These are phyloP conservation scores for Podospora pseudocomata DNA, from an alignment of 495 filamentous ascomycete genomes.

Conservation along the genomic window DNA sequence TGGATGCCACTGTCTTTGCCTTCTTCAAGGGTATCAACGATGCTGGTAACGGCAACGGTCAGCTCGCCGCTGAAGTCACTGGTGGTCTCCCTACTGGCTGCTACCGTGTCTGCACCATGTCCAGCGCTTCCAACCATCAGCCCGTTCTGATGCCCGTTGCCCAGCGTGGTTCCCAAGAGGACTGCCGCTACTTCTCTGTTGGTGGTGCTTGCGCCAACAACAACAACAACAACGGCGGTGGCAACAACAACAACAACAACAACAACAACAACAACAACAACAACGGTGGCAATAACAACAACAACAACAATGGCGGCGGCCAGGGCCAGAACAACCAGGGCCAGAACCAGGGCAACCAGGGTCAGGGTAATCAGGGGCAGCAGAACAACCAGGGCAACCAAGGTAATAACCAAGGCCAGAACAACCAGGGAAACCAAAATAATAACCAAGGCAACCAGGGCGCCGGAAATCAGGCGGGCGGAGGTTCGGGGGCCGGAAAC, in stretches of 20 bases:
- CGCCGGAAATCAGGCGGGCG: constrained; percentile 1
- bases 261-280: constrained; percentile 23
- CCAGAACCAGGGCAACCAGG: constrained; percentile 26
- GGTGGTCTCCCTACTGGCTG: constrained; percentile 63
- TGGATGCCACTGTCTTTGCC: constrained; percentile 56
- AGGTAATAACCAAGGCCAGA: constrained; percentile 7
- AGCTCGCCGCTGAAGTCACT: constrained; percentile 51
- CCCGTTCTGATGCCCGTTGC: constrained; percentile 75
- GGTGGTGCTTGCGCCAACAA: constrained; percentile 29
- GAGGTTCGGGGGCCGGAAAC: constrained; percentile 9
- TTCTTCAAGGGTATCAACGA: constrained; percentile 82
- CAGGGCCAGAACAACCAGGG: constrained; percentile 15
- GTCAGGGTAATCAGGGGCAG: constrained; percentile 9
- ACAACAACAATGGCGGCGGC: constrained; percentile 6
- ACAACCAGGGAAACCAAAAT: constrained; percentile 15
- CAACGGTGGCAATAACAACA: constrained; percentile 25
- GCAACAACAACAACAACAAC: constrained; percentile 24
- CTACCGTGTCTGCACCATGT: constrained; percentile 73
- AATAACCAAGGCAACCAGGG: constrained; percentile 14
- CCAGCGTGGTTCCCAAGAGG: constrained; percentile 69
- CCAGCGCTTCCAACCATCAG: constrained; percentile 66
- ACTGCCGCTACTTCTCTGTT: constrained; percentile 62
- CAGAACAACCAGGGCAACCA: constrained; percentile 16
- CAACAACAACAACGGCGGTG: constrained; percentile 23
- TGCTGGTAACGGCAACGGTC: constrained; percentile 60